phyloP scores from a whole-genome alignment of 2,329 filamentous ascomycete species.

The Aspergillus tamarii region DNA sequence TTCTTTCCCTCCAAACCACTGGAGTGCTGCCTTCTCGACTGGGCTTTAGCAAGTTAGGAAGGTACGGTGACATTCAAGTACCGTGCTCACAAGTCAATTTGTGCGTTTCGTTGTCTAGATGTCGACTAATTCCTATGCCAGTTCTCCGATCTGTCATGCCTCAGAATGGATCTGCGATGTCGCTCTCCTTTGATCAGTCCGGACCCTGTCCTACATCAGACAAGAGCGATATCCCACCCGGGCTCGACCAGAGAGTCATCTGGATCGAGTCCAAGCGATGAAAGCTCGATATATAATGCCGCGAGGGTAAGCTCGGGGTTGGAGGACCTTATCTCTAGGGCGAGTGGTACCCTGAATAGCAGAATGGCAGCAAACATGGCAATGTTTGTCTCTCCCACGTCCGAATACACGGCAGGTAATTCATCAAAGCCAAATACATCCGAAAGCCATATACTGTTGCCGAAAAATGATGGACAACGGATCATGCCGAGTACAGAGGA shows the following conservation, averaged over 20 bases:
- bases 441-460: conserved; percentile 11
- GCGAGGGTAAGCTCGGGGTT: conserved; percentile 33
- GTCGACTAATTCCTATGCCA: not conserved
- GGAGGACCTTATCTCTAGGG: conserved; percentile 20
- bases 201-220: not conserved
- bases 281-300: conserved; percentile 44
- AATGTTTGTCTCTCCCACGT: conserved; percentile 29
- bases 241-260: conserved; percentile 17
- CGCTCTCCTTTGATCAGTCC: not conserved
- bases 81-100: not conserved
- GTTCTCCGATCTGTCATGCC: not conserved
- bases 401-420: conserved; percentile 2
- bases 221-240: not conserved
- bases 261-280: conserved; percentile 38
- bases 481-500: not conserved
- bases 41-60: not conserved
- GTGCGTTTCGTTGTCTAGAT: not conserved
- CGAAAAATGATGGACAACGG: not conserved
- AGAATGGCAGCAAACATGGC: conserved; percentile 32
- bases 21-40: not conserved
- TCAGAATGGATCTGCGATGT: conserved; percentile 1
- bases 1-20: not conserved
- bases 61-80: not conserved
- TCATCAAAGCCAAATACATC: conserved; percentile 7
- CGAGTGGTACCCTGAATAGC: conserved; percentile 25